A percentile compares a stretch with the other conserved stretches of the same genome.
Evolutionary conservation across 1,284 basidiomycete genomes (phyloP).

Genomic region (Phellopilus nigrolimitatus): DNA sequence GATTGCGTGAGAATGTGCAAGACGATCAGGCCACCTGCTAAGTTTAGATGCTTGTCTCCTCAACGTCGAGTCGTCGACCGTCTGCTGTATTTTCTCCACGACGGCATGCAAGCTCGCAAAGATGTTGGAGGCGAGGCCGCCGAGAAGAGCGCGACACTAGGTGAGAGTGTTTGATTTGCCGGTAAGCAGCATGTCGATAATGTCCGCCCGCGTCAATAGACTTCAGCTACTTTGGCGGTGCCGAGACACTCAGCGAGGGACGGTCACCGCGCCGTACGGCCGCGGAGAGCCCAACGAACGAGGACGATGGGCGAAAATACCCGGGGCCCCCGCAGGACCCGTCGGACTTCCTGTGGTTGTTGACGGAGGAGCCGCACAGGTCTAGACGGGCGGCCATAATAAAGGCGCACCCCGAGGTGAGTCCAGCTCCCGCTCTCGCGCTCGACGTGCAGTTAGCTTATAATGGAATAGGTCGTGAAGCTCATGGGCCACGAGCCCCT

Average conservation of each 20-base stretch:
- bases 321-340: conserved; percentile 62
- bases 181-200: neutral
- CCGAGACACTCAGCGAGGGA: conserved; percentile 65
- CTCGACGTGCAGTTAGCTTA: neutral
- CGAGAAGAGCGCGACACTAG: too few species aligned
- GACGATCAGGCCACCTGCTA: too few species aligned
- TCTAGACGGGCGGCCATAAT: conserved; percentile 84
- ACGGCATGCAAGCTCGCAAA: too few species aligned
- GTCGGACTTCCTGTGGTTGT: conserved; percentile 86
- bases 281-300: conserved; percentile 35
- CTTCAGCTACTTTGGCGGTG: conserved; percentile 73
- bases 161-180: too few species aligned
- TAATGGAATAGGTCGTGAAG: conserved; percentile 64
- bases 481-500: conserved; percentile 93
- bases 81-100: too few species aligned
- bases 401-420: conserved; percentile 90
- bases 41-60: too few species aligned
- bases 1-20: too few species aligned
- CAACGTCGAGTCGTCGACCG: too few species aligned
- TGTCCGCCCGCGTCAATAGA: conserved; percentile 36
- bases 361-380: conserved; percentile 97
- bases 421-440: conserved; percentile 23
- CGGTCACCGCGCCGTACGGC: conserved; percentile 57
- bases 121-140: too few species aligned
- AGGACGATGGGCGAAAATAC: conserved; percentile 40